A percentile compares a stretch with the other conserved stretches of the same genome.
Conservation (phyloP, 1,284 basidiomycete species). For the Sutorius eximius region DNA sequence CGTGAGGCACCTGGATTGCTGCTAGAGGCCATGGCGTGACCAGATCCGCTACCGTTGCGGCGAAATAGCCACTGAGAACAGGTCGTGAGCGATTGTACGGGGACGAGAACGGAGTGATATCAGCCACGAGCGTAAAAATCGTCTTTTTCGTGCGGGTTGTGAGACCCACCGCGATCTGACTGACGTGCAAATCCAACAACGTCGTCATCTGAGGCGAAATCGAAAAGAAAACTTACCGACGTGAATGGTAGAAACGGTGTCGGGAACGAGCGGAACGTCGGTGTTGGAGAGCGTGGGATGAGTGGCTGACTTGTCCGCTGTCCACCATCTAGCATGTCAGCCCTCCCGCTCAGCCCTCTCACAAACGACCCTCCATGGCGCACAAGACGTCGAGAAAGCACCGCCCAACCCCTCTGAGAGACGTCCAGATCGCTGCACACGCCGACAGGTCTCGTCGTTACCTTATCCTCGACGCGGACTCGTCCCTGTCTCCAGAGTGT, state of each 20-base stretch:
- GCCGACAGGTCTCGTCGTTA: slow-evolving; percentile 10
- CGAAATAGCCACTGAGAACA: slow-evolving; percentile 3
- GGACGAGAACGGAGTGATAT: slow-evolving; percentile 3
- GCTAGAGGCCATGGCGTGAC: slow-evolving; percentile 21
- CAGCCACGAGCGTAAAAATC: slow-evolving; percentile 40
- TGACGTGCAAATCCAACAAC: slow-evolving; percentile 53
- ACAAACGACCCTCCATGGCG: slow-evolving; percentile 8
- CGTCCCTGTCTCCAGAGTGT: slow-evolving; percentile 4
- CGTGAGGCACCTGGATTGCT: slow-evolving; percentile 36
- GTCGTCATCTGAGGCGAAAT: slow-evolving; percentile 35
- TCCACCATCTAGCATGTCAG: slow-evolving; percentile 7
- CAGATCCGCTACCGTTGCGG: not conserved
- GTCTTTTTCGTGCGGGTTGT: slow-evolving; percentile 35
- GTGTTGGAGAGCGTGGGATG: slow-evolving; percentile 6
- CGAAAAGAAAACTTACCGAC: slow-evolving; percentile 20
- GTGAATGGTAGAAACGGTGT: slow-evolving; percentile 1
- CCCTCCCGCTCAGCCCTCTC: not conserved
- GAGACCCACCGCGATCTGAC: slow-evolving; percentile 39
- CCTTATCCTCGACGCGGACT: slow-evolving; percentile 11
- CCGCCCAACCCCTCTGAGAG: slow-evolving; percentile 12
- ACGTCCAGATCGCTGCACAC: slow-evolving; percentile 20
- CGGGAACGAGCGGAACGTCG: slow-evolving; percentile 1
- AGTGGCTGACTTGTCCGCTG: slow-evolving; percentile 21
- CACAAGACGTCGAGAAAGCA: slow-evolving; percentile 5
- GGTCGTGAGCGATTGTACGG: slow-evolving; percentile 7